Base-by-base conservation (phyloP, 257 asterid genomes). In the Plantago elongata region DNA sequence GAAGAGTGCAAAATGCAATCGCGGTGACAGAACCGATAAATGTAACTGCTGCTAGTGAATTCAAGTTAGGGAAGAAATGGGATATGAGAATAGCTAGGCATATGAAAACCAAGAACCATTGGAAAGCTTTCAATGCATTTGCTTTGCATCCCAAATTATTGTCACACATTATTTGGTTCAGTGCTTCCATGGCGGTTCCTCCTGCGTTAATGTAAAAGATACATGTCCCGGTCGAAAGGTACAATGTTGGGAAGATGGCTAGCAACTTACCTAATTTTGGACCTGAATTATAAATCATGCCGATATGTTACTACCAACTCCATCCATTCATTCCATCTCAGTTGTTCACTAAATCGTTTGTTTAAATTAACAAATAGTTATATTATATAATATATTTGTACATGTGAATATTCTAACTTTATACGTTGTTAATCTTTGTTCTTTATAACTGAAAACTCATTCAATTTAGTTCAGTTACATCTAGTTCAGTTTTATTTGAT, bases 191-290 rank as follows among this genome's bases (percentile, higher is more conserved):
- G 60, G 69, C 67, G 27, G 68, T 55, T 11, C 88, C 95, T 14
- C 90, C 95, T 0, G 65, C 71, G 47, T 84, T 89, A 38, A 81
- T 78, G 74, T 63, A 73, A 59, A 80, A 0, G 0, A 71, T 75
- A 27, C 95, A 89, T 0, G 95, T 56, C 9, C 90, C 94, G 4
- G 82, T 80, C 1, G 95, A 78, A 0, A 89, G 76, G 74, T 86
- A 84, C 85, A 86, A 60, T 8, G 78, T 78, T 7, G 96, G 96
- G 73, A 86, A 86, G 5, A 84, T 58, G 9, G 84, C 85, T 0
- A 79, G 51, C 62, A 78, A 16, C 46, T 84, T 89, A 9, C 93
- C 96, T 65, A 77, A 43, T 37, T 68, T 84, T 59, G 63, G 75
- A 54, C 96, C 94, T 87, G 65, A n/a, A 49, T 4, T 34, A 3